phyloP scores from a whole-genome alignment of 2,329 filamentous ascomycete species.

The Magnaporthiopsis rhizophila region DNA sequence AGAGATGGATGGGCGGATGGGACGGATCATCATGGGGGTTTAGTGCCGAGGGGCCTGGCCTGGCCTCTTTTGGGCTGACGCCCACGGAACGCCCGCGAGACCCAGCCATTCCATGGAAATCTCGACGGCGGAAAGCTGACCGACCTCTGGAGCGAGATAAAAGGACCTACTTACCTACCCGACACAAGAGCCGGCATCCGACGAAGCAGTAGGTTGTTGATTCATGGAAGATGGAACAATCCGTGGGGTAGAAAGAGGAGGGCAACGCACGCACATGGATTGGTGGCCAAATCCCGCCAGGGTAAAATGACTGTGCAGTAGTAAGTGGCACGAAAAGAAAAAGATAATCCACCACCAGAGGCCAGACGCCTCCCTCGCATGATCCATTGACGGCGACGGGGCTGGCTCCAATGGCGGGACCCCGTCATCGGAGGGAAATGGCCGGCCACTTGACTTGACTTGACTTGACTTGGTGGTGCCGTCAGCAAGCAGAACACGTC shows the following conservation, averaged over 20 bases:
- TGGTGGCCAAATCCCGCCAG: background rate
- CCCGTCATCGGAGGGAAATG: background rate
- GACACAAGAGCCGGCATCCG: background rate
- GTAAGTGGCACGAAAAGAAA: background rate
- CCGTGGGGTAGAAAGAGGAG: background rate
- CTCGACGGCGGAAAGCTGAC: background rate
- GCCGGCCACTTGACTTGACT: background rate
- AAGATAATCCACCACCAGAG: background rate
- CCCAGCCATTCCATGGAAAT: background rate
- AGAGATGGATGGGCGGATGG: background rate
- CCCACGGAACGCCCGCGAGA: background rate
- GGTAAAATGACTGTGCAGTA: no score
- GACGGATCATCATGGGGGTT: background rate
- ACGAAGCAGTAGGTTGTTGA: no score
- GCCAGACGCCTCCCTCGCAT: background rate
- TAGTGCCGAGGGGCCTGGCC: background rate
- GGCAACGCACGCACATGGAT: background rate
- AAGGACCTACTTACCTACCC: no score
- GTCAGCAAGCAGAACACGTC: background rate
- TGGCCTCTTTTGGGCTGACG: background rate
- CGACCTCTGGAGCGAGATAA: background rate
- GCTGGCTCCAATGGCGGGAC: background rate
- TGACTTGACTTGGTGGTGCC: background rate
- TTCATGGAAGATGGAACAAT: background rate
- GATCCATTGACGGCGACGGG: background rate